phyloP scores from a whole-genome alignment of 2,329 filamentous ascomycete genomes.

The Alternaria triticimaculans region DNA sequence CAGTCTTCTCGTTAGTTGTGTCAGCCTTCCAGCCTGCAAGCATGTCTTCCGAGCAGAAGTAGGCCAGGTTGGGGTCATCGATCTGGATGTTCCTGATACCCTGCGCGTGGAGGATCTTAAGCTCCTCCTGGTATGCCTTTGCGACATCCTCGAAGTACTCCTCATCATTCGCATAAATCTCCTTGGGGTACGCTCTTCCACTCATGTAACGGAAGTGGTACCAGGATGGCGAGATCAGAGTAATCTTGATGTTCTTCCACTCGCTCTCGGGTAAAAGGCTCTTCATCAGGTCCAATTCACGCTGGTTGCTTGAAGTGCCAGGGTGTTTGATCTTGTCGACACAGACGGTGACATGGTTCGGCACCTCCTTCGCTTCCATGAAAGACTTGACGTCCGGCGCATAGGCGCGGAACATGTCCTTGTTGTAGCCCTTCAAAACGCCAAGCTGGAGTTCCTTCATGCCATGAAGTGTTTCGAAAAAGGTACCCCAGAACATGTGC shows the following conservation, averaged over 20 bases:
- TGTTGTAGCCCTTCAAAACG: slow-evolving; percentile 54
- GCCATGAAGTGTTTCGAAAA: slow-evolving; percentile 62
- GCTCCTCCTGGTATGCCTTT: slow-evolving; percentile 55
- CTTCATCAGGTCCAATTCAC: slow-evolving; percentile 67
- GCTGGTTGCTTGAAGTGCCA: slow-evolving; percentile 61
- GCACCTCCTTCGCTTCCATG: slow-evolving; percentile 61
- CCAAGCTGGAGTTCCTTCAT: slow-evolving; percentile 59
- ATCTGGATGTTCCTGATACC: slow-evolving; percentile 58
- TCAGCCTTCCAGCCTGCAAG: slow-evolving; percentile 60
- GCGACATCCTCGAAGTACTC: slow-evolving; percentile 58
- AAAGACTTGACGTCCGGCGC: slow-evolving; percentile 69
- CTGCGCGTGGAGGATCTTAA: slow-evolving; percentile 54
- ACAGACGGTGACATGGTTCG: slow-evolving; percentile 64
- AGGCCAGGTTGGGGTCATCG: slow-evolving; percentile 58
- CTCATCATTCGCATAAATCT: slow-evolving; percentile 55
- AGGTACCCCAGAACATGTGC: slow-evolving; percentile 64
- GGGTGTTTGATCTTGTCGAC: slow-evolving; percentile 65
- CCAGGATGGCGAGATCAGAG: slow-evolving; percentile 71
- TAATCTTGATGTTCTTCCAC: slow-evolving; percentile 72
- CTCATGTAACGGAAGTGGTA: slow-evolving; percentile 72
- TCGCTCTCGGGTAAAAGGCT: slow-evolving; percentile 64
- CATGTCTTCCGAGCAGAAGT: slow-evolving; percentile 49
- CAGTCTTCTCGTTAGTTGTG: slow-evolving; percentile 69
- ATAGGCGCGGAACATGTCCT: slow-evolving; percentile 64
- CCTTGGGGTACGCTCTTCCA: slow-evolving; percentile 54